Conservation (phyloP, 139 green algal species). For the Eudorina sp. region DNA sequence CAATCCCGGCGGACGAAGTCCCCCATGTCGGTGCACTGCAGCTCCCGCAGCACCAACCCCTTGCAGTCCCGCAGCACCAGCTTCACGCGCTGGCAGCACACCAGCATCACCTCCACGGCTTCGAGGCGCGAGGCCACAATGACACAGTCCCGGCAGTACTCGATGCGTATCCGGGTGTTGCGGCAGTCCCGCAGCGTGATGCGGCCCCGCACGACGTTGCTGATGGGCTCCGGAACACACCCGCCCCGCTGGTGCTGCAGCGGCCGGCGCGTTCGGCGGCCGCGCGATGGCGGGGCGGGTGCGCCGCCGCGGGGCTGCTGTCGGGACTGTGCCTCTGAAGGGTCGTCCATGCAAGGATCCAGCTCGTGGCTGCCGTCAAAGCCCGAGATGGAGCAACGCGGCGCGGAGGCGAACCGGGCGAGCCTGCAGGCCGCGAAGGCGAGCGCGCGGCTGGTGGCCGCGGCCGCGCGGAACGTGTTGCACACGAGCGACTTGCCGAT, state of each 20-base stretch:
- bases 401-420: not conserved
- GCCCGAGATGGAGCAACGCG: not conserved
- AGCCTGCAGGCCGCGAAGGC: not conserved
- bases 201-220: slow-evolving; percentile 21
- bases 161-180: slow-evolving; percentile 18
- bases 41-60: slow-evolving; percentile 38
- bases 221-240: not conserved
- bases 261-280: not conserved
- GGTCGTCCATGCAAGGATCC: not conserved
- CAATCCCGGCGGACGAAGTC: slow-evolving; percentile 29
- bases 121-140: slow-evolving; percentile 1
- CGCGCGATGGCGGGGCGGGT: no score
- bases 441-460: not conserved
- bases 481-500: not conserved
- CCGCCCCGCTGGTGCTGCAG: not conserved
- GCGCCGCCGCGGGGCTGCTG: not conserved
- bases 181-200: slow-evolving; percentile 9
- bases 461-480: not conserved
- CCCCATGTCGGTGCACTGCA: slow-evolving; percentile 44
- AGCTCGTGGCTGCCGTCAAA: not conserved
- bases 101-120: slow-evolving; percentile 34
- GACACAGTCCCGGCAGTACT: slow-evolving; percentile 44
- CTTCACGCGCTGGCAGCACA: slow-evolving; percentile 37
- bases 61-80: slow-evolving; percentile 39
- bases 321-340: not conserved